A percentile compares a stretch with the other conserved stretches of the same genome.
Conservation (phyloP, 768 basidiomycete species). For the Russula abietina region DNA sequence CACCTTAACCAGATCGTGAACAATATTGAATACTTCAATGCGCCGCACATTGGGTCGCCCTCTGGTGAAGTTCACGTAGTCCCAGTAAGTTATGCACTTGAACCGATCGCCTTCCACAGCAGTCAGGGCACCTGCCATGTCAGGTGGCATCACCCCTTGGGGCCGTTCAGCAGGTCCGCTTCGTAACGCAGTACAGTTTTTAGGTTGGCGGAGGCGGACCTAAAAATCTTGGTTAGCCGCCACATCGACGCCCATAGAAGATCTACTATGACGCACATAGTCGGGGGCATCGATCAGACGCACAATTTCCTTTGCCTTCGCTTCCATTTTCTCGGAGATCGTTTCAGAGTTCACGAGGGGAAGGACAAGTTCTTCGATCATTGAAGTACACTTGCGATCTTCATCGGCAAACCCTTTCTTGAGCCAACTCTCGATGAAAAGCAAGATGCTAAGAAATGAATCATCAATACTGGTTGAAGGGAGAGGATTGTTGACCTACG, state of each 20-base stretch:
- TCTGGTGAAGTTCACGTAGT: constrained; percentile 15
- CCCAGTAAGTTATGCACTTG: constrained; percentile 16
- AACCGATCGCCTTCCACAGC: constrained; percentile 14
- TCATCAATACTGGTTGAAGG: neutral
- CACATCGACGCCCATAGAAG: neutral
- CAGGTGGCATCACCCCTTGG: neutral
- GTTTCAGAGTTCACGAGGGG: neutral
- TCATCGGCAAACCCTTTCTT: constrained; percentile 15
- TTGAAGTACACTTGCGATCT: constrained; percentile 2
- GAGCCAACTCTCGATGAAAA: constrained; percentile 17
- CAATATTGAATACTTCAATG: constrained; percentile 4
- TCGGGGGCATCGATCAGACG: neutral
- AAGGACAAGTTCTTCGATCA: constrained; percentile 4
- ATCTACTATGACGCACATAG: neutral
- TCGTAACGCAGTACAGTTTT: neutral
- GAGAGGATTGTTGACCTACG: neutral
- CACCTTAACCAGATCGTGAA: constrained; percentile 7
- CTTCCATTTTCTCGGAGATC: constrained; percentile 12
- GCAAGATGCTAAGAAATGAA: constrained; percentile 7
- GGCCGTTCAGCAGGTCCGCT: neutral
- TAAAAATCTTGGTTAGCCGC: neutral
- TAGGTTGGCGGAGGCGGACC: constrained; percentile 10
- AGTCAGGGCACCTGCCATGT: constrained; percentile 13
- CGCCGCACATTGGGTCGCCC: neutral
- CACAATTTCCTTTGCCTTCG: constrained; percentile 2